Evolutionary conservation across 2,329 filamentous ascomycete genomes (phyloP).

Genomic region (Tolypocladium ophioglossoides): DNA sequence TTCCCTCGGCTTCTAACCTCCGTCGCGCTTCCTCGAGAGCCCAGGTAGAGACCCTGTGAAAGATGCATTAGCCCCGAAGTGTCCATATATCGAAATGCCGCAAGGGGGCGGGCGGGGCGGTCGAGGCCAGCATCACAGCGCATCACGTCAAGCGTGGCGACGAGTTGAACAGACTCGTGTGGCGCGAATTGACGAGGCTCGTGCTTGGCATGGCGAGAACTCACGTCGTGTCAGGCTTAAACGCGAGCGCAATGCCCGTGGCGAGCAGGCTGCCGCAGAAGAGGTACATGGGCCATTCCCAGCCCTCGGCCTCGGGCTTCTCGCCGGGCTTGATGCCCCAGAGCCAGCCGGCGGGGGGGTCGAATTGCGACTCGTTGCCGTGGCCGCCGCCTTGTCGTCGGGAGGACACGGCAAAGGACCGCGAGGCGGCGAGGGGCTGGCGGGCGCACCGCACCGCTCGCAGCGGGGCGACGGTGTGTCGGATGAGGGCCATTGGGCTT

Average conservation of each 20-base stretch:
- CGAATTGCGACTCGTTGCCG: constrained; percentile 65
- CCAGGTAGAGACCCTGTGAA: constrained; percentile 90
- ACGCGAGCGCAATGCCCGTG: constrained; percentile 74
- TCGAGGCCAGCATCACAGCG: neutral
- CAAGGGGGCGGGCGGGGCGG: neutral
- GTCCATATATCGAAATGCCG: neutral
- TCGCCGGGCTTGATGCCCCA: constrained; percentile 90
- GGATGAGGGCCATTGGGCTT: constrained; percentile 24
- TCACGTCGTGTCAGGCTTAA: constrained; percentile 98
- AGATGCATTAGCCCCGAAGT: neutral
- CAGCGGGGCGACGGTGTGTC: constrained; percentile 24
- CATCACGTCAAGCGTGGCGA: neutral
- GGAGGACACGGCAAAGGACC: constrained; percentile 34
- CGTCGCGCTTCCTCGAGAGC: constrained; percentile 92
- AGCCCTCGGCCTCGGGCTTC: constrained; percentile 92
- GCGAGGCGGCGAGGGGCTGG: constrained; percentile 19
- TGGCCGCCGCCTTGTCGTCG: constrained; percentile 29
- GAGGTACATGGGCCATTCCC: constrained; percentile 80
- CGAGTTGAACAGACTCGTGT: neutral
- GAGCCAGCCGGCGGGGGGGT: constrained; percentile 84
- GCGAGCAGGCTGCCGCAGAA: constrained; percentile 71
- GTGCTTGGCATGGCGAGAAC: constrained; percentile 28
- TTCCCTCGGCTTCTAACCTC: constrained; percentile 91
- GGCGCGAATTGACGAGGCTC: neutral
- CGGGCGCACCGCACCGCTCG: constrained; percentile 26